phyloP scores from a whole-genome alignment of 495 filamentous ascomycete genomes.

The Xylaria sp. region DNA sequence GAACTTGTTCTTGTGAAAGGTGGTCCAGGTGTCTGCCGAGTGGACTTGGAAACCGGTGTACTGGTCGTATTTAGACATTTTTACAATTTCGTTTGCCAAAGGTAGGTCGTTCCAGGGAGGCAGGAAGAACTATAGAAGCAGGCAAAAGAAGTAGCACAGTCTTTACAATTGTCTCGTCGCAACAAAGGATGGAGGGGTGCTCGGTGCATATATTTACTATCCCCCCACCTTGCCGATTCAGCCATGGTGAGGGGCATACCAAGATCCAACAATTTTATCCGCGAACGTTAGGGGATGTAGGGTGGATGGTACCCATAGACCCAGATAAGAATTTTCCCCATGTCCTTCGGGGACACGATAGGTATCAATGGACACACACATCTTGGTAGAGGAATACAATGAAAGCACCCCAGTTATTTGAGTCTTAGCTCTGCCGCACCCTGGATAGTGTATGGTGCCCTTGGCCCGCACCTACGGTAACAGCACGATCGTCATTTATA shows the following conservation, averaged over 20 bases:
- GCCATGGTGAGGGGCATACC: conserved; percentile 19
- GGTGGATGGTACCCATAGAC: too few relatives aligned
- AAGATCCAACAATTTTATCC: conserved; percentile 1
- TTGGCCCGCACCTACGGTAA: conserved; percentile 13
- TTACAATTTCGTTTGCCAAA: conserved; percentile 13
- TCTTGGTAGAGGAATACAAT: not conserved
- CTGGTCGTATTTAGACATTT: conserved; percentile 43
- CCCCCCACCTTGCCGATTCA: conserved; percentile 13
- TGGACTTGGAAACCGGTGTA: conserved; percentile 63
- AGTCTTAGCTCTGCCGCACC: not conserved
- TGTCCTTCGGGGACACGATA: too few relatives aligned
- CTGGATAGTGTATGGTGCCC: not conserved
- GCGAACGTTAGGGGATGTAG: too few relatives aligned
- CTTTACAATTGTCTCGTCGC: conserved; percentile 11
- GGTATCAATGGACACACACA: too few relatives aligned
- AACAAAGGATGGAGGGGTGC: conserved; percentile 18
- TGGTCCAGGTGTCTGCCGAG: conserved; percentile 56
- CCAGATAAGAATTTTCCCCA: too few relatives aligned
- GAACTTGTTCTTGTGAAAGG: conserved; percentile 64
- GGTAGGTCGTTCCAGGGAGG: not conserved
- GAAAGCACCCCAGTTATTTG: conserved; percentile 5
- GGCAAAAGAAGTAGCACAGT: not conserved
- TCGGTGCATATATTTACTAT: conserved; percentile 20
- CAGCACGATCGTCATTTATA: not conserved
- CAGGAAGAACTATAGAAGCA: not conserved